Base-by-base conservation (phyloP, 163 green algal genomes). In the Prototheca cutis region DNA sequence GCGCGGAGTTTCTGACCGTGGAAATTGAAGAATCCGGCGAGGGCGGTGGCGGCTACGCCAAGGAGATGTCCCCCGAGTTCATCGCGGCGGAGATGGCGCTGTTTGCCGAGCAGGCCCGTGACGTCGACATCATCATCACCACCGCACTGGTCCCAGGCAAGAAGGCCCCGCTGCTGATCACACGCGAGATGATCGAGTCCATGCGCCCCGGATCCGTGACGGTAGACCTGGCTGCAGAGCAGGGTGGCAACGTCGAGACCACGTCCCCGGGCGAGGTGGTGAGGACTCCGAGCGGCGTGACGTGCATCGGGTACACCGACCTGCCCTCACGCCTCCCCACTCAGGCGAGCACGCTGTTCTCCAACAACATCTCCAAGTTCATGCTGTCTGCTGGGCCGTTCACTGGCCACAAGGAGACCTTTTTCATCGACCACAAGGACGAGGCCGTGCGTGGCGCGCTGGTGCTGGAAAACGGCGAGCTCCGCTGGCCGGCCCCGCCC, bases 301-400 rank as follows among this genome's bases (percentile, higher is more conserved):
- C 64, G 0, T 83, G 84, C 62, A 73, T 96, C 7, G 90, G 90
- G 25, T 95, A 89, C 80, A 94, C 85, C 30, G 86, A 95, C 62
- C 70, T 97, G 65, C 87, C 90, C 45, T 80, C 60, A 52, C 78
- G 88, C 48, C 74, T 96, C 63, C 72, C 88, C 17, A 78, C 77
- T n/a, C 82, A 95, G 77, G 75, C 85, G 30, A 88, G 72, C 55
- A 88, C 74, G 7, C 79, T 97, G 55, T 95, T 86, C 67, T 81
- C 62, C 61, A 94, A 90, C 77, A 97, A 97, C 84, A 85, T 97
- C 65, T 75, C 73, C 67, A 93, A 95, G 80, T 90, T 94, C 72
- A 70, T 96, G 65, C 75, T 94, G 55, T 85, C 71, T 48, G 86
- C 85, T 69, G 84, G 87, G 2, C 86, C 87, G 30, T 94, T 91